These are phyloP conservation scores for Acanthochlamys bracteata DNA, from an alignment of 106 monocot genomes.

Conservation along the genomic window DNA sequence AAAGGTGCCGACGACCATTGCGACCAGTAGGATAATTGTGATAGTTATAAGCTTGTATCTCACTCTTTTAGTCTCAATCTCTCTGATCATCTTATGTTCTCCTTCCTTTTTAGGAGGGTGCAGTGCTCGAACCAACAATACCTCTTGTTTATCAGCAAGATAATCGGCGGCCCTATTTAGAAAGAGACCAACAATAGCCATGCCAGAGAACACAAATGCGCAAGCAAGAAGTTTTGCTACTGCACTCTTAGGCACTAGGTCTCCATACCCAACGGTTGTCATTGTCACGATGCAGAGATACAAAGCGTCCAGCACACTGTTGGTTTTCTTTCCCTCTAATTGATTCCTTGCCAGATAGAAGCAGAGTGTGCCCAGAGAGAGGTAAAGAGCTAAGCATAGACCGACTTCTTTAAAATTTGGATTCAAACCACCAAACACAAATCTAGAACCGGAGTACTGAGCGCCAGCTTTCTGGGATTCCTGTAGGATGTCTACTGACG, in stretches of 20 bases:
- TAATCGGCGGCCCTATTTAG: slow-evolving; percentile 71
- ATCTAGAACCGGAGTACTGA: slow-evolving; percentile 17
- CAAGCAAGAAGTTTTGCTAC: slow-evolving; percentile 71
- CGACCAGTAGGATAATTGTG: slow-evolving; percentile 20
- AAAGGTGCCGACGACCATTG: slow-evolving; percentile 33
- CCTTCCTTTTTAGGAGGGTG: slow-evolving; percentile 28
- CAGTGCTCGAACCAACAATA: slow-evolving; percentile 54
- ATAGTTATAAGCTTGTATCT: slow-evolving; percentile 47
- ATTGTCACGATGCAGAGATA: slow-evolving; percentile 92
- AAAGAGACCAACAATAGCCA: slow-evolving; percentile 66
- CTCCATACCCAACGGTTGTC: slow-evolving; percentile 91
- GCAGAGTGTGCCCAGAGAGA: slow-evolving; percentile 27
- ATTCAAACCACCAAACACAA: slow-evolving; percentile 14
- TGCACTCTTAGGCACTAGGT: slow-evolving; percentile 59
- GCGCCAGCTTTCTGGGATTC: slow-evolving; percentile 5
- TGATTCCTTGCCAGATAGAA: slow-evolving; percentile 59
- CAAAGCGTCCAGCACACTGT: slow-evolving; percentile 57
- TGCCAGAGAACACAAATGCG: slow-evolving; percentile 66
- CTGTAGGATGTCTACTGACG: slow-evolving; percentile 16
- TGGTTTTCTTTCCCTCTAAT: slow-evolving; percentile 46
- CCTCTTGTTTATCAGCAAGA: slow-evolving; percentile 80
- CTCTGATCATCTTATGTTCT: slow-evolving; percentile 30
- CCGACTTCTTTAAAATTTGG: slow-evolving; percentile 37
- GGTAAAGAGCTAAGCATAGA: slow-evolving; percentile 43
- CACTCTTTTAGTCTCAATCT: slow-evolving; percentile 42